Evolutionary conservation across 2,329 filamentous ascomycete species (phyloP), one percentile per base, ranked within the genome.

Genomic region (Nemania sp.): DNA sequence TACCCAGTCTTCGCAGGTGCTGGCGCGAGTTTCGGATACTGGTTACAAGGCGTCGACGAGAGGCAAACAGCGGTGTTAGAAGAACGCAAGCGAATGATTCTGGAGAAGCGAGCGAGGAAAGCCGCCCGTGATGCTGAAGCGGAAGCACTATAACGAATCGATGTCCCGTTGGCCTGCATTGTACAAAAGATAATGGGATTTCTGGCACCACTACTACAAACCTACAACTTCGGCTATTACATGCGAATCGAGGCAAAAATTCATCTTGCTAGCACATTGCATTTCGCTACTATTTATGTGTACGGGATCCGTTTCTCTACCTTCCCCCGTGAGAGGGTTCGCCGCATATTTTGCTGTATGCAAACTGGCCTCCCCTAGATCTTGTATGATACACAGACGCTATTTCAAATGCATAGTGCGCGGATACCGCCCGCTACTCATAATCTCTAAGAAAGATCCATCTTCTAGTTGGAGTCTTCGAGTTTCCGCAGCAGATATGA

Each of bases 1-100:
- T 99, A 97, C 85, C 96, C 96, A 63, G 83, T 95, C 75, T 99
- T 96, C 82, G 94, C 90, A 67, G 88, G 88, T 74, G 89, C 93
- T 71, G 94, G 94, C 75, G 94, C 91, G 75, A 93, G 92, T 82
- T 98, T 98, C 83, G 96, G 96, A 75, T 98, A 98, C 87, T 99
- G 95, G 94, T 85, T 99, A 75, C 90, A 94, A 84, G 93, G 93
- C 71, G 93, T 98, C 64, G 93, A 98, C 81, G 85, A 93, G 77
- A 87, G 90, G 79, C 95, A 98, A 83, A 87, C 91, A 74, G 88
- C 88, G 73, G 87, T 94, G 70, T 84, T 99, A 67, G 84, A 86
- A 73, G 92, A 95, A 78, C 90, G 94, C 78, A 94, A 94, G 85
- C 87, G 92, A 74, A 82, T 86, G 64, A 86, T 99, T 73, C 84